Evolutionary conservation across 805 yeast genomes (phyloP), one percentile per base, ranked within the genome.

Genomic region (Sugiyamaella lignohabitans): DNA sequence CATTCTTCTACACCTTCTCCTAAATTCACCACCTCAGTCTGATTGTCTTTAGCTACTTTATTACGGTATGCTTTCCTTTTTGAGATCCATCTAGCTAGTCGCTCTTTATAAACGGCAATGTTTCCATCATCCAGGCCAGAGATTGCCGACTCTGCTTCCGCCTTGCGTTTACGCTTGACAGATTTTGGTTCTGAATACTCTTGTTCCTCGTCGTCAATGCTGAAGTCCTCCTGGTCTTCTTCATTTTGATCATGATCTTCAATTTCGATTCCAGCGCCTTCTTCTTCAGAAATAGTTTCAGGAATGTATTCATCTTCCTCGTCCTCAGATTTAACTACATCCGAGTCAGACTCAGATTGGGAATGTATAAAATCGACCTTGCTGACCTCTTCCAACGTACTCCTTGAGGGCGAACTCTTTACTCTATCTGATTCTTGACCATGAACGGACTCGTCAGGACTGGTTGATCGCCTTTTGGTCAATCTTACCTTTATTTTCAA

Each of bases 91-190:
- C 66, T 60, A 2, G 64, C 59, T 2, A 88, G 62, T 46, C 97
- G 67, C 35, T 63, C 62, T 54, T 79, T 81, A 58, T 84, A 91
- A 27, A 69, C 64, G 1, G 51, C 47, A 48, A 86, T 91, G 59
- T 86, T 80, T 6, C 98, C 98, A 62, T 89, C 98, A 60, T 89
- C 96, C 64, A 53, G 71, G 75, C 29, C 32, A 24, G 29, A 47
- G 38, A 10, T 16, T 5, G 11, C n/a, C 24, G 6, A 5, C 16
- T 38, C 5, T 14, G 10, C 14, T 19, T 20, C 6, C 21, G 16
- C 36, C 17, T 34, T 40, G 16, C 8, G 16, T 29, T 23, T 37
- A 20, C 24, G 35, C 45, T 34, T 40, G n/a, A 3, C 8, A 22
- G 17, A 35, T 29, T 20, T 39, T 43, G 39, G 16, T n/a, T 17